Evolutionary conservation across 2,329 filamentous ascomycete species (phyloP).

Genomic region (Sarocladium oryzae): DNA sequence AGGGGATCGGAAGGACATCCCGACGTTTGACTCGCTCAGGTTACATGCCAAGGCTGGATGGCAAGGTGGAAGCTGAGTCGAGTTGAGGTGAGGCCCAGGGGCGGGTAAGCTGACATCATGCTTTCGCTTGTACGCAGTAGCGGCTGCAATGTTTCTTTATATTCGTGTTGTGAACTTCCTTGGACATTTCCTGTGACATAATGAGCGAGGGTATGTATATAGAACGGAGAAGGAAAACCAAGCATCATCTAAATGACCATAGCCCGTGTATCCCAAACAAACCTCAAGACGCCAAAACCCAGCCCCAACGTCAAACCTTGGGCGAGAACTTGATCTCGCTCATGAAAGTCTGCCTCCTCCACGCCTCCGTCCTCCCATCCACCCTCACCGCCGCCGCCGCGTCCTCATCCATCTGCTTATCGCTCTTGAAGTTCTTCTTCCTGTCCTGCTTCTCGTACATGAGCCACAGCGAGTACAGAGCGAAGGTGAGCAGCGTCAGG

Average conservation of each 20-base stretch:
- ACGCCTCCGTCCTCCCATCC: neutral
- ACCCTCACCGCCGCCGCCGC: neutral
- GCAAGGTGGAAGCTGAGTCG: too few species aligned
- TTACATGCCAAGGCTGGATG: slow-evolving; percentile 13
- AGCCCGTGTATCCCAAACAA: too few species aligned
- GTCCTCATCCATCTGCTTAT: slow-evolving; percentile 2
- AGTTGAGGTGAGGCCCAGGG: too few species aligned
- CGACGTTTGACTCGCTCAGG: slow-evolving; percentile 13
- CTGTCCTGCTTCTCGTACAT: slow-evolving; percentile 21
- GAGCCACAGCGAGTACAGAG: slow-evolving; percentile 28
- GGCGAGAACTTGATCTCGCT: neutral
- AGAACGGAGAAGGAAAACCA: too few species aligned
- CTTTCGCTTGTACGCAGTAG: too few species aligned
- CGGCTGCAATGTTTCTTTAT: too few species aligned
- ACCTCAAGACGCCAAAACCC: too few species aligned
- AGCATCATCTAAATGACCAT: too few species aligned
- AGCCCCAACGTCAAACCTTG: slow-evolving; percentile 3
- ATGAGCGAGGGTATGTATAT: too few species aligned
- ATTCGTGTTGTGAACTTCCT: too few species aligned
- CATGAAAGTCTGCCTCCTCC: slow-evolving; percentile 6
- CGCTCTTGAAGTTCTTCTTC: slow-evolving; percentile 11
- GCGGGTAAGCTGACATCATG: too few species aligned
- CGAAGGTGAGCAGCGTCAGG: slow-evolving; percentile 28
- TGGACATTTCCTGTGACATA: too few species aligned
- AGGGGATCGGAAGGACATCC: slow-evolving; percentile 11